Evolutionary conservation across 371 early-diverging fungal species (phyloP), one percentile per base, ranked within the genome.

Genomic region (Mortierella sp.): DNA sequence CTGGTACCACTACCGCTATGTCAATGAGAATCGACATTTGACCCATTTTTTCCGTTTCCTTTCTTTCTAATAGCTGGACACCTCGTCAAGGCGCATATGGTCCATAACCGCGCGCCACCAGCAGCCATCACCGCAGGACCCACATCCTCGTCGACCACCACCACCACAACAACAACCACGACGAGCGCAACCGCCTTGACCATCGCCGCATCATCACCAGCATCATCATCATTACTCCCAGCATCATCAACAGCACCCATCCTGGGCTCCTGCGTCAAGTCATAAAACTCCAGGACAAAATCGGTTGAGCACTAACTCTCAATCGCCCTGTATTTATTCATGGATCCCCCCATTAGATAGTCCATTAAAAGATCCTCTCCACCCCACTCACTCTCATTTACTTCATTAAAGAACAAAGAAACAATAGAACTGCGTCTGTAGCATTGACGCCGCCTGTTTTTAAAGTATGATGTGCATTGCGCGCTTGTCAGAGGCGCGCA

Each of bases 11-110:
- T 26, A 46, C 6, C 6, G 6, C 19, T 24, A 34, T 19, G 21
- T 31, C 53, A 11, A 26, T 53, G 6, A 46, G 34, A 28, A 34
- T 10, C 50, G 2, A 9, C n/a, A n/a, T 55, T 40, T 76, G 44
- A 51, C n/a, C 16, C 5, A n/a, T 31, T 3, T 19, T 28, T 3
- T 40, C 34, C 37, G 14, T 31, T 48, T 10, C 34, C 53, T 75
- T 51, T 14, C 59, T n/a, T 40, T 3, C 21, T 11, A 16, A 31
- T 75, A 82, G 93, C 96, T n/a, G 97, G 96, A 46, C 95, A 97
- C 80, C 85, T 97, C 76, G 97, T 97, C 70, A 90, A 93, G 87
- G 90, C 94, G 6, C 97, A 97, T 72, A 96, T 97, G 94, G 91
- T 91, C 50, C 96, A 95, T 69, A 97, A 97, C 87, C 91, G 97